phyloP scores from a whole-genome alignment of 176 grass and related monocot species.

The Carex littledalei region DNA sequence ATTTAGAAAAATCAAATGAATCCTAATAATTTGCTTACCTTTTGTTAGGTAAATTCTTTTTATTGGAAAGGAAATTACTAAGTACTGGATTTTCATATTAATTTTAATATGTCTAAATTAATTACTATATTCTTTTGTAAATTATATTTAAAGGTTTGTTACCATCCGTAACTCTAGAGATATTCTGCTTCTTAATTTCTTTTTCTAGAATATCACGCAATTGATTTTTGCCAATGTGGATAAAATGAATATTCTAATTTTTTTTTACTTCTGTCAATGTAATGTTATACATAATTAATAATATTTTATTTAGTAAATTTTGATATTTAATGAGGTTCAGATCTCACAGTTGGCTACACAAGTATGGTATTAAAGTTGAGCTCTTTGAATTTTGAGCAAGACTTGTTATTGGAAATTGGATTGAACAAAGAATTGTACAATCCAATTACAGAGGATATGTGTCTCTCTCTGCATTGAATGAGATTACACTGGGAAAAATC shows the following conservation, averaged over 20 bases:
- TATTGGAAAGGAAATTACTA: no score
- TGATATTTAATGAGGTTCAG: neutral
- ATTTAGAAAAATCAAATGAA: no score
- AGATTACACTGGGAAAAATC: neutral
- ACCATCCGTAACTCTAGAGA: no score
- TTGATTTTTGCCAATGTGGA: no score
- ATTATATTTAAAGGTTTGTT: neutral
- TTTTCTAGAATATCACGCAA: no score
- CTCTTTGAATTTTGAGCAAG: neutral
- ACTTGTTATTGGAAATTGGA: neutral
- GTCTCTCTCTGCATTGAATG: slow-evolving; percentile 7
- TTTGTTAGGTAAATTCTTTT: no score
- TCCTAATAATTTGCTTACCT: no score
- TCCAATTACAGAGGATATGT: neutral
- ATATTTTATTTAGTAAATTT: neutral
- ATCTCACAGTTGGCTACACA: neutral
- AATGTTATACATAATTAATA: neutral
- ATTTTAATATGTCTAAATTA: no score
- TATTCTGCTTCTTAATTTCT: no score
- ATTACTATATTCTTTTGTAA: neutral
- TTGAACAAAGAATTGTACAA: neutral
- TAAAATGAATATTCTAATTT: neutral
- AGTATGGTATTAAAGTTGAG: neutral
- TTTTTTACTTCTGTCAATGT: neutral
- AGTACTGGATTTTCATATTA: no score